Percentiles rank a stretch among this genome's conserved stretches.
Conservation (phyloP, 2,329 filamentous ascomycete species). For the Lecanicillium sp. region DNA sequence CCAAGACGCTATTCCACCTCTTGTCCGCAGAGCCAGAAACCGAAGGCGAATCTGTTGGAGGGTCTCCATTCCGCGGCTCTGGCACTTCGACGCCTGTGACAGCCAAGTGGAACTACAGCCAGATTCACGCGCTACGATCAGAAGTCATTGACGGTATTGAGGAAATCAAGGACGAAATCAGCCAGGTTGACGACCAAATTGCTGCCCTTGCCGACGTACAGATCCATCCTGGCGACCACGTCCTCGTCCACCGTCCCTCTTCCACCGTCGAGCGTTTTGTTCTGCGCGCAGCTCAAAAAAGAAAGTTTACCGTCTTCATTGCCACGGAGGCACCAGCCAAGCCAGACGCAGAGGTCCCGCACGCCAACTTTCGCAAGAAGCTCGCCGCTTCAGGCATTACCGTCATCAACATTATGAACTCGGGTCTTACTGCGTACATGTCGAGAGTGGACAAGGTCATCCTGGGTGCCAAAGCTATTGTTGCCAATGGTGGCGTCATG, state of each 20-base stretch:
- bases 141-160: slow-evolving; percentile 92
- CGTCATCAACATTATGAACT: slow-evolving; percentile 77
- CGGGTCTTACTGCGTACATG: slow-evolving; percentile 87
- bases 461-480: slow-evolving; percentile 75
- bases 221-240: slow-evolving; percentile 87
- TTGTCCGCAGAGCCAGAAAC: slow-evolving; percentile 62
- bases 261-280: slow-evolving; percentile 85
- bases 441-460: slow-evolving; percentile 93
- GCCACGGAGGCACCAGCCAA: slow-evolving; percentile 52
- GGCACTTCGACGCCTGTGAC: slow-evolving; percentile 42
- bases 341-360: slow-evolving; percentile 28
- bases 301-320: slow-evolving; percentile 86
- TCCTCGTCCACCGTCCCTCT: slow-evolving; percentile 82
- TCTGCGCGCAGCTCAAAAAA: slow-evolving; percentile 75
- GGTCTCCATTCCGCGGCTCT: slow-evolving; percentile 39
- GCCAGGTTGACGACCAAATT: slow-evolving; percentile 88
- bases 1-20: slow-evolving; percentile 80
- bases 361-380: slow-evolving; percentile 62
- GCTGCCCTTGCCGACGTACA: slow-evolving; percentile 81
- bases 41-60: slow-evolving; percentile 22
- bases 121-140: slow-evolving; percentile 65
- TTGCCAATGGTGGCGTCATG: slow-evolving; percentile 80
- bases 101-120: slow-evolving; percentile 27
- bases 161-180: slow-evolving; percentile 92
- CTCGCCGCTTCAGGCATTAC: slow-evolving; percentile 70